phyloP scores from a whole-genome alignment of 2,329 filamentous ascomycete genomes.

The Ambrosiella beaveri region DNA sequence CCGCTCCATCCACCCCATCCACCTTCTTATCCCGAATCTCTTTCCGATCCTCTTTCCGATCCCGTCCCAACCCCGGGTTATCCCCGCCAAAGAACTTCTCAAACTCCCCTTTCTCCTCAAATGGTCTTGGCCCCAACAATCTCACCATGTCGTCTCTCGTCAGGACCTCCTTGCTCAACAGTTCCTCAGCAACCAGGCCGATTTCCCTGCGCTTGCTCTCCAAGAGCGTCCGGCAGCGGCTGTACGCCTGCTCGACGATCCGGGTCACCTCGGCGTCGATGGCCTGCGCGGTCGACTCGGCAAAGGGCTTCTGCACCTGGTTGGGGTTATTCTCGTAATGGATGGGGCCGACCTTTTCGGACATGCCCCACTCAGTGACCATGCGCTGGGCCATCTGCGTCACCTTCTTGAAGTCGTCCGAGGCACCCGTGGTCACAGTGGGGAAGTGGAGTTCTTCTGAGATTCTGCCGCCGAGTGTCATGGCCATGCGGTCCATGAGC shows the following conservation, averaged over 20 bases:
- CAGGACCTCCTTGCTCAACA: constrained; percentile 81
- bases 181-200: constrained; percentile 78
- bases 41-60: constrained; percentile 17
- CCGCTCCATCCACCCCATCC: constrained; percentile 14
- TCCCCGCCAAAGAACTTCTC: constrained; percentile 73
- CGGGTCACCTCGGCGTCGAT: constrained; percentile 85
- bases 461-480: constrained; percentile 91
- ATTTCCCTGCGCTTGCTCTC: constrained; percentile 76
- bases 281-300: constrained; percentile 76
- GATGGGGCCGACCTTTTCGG: constrained; percentile 76
- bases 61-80: constrained; percentile 31
- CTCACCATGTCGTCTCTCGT: constrained; percentile 83
- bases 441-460: constrained; percentile 95
- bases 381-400: constrained; percentile 90
- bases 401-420: constrained; percentile 97
- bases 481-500: constrained; percentile 98
- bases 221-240: constrained; percentile 71
- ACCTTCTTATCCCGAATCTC: constrained; percentile 18
- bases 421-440: constrained; percentile 85
- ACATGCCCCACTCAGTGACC: constrained; percentile 99
- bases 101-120: constrained; percentile 72
- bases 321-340: constrained; percentile 76
- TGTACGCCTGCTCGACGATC: constrained; percentile 84
- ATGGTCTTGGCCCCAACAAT: constrained; percentile 68
- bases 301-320: constrained; percentile 85